Evolutionary conservation across 75 land plant genomes (phyloP).

Genomic region (Cunninghamia lanceolata): DNA sequence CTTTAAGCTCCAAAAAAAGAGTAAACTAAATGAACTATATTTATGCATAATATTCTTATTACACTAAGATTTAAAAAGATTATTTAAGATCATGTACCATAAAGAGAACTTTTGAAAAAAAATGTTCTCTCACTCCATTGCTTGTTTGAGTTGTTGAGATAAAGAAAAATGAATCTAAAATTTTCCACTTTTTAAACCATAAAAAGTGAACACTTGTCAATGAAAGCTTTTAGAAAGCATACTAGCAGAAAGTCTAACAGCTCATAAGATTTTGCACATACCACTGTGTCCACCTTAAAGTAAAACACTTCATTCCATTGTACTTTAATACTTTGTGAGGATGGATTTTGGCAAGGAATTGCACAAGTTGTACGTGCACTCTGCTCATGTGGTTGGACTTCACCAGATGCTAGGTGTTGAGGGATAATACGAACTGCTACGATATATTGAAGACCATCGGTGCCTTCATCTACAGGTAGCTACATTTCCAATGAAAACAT

Average conservation of each 20-base stretch:
- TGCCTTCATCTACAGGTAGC: constrained; percentile 50
- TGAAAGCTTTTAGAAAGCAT: not conserved
- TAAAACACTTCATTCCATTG: constrained; percentile 82
- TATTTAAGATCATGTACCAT: not conserved
- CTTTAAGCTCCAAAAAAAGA: not conserved
- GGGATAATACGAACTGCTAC: constrained; percentile 54
- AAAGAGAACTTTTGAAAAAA: not conserved
- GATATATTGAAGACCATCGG: constrained; percentile 53
- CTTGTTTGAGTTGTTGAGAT: not conserved
- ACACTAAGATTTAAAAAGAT: not conserved
- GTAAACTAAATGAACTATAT: not conserved
- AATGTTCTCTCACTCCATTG: not conserved
- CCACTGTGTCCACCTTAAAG: constrained; percentile 80
- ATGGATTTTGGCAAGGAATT: constrained; percentile 16
- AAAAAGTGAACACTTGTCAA: not conserved
- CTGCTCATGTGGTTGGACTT: constrained; percentile 44
- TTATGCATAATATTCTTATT: not conserved
- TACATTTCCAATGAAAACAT: constrained; percentile 20
- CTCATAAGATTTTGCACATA: constrained; percentile 15
- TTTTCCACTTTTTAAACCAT: not conserved
- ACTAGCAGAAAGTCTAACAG: not conserved
- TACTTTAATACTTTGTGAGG: constrained; percentile 27
- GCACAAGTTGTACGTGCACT: constrained; percentile 83
- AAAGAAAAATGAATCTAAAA: not conserved
- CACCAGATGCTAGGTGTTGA: constrained; percentile 21